These are phyloP conservation scores for Poterioochromonas sp. DNA, from an alignment of 352 stramenopile genomes.

Conservation along the genomic window DNA sequence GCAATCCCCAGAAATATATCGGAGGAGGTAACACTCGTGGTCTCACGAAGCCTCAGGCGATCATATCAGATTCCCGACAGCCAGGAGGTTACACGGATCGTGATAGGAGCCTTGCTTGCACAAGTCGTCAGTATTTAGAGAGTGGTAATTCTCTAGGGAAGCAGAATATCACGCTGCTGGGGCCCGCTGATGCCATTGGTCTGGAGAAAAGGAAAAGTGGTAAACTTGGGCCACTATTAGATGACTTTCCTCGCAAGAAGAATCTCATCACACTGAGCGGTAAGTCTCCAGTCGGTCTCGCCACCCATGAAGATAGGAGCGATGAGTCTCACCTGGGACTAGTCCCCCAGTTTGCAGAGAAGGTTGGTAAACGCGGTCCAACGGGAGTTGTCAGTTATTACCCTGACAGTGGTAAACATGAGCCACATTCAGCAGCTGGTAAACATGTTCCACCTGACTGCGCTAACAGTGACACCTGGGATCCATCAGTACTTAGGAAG, in stretches of 20 bases:
- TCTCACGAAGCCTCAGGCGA: constrained; percentile 27
- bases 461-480: constrained; percentile 27
- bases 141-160: constrained; percentile 30
- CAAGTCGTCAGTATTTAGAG: constrained; percentile 30
- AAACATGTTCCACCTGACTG: constrained; percentile 30
- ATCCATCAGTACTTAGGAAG: constrained; percentile 27
- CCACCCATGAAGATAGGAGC: constrained; percentile 29
- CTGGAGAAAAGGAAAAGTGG: constrained; percentile 30
- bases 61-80: constrained; percentile 30
- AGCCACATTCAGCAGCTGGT: constrained; percentile 29
- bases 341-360: constrained; percentile 29
- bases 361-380: constrained; percentile 29
- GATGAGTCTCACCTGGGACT: constrained; percentile 29
- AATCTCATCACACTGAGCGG: constrained; percentile 29
- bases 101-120: constrained; percentile 29
- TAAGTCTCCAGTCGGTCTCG: constrained; percentile 29
- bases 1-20: constrained; percentile 30
- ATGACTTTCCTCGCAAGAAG: constrained; percentile 30
- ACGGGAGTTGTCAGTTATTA: constrained; percentile 30
- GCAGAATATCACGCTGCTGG: constrained; percentile 29
- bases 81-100: constrained; percentile 28
- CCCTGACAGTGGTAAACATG: constrained; percentile 29
- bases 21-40: constrained; percentile 28
- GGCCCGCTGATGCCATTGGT: constrained; percentile 27
- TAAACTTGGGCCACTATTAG: constrained; percentile 30